These are phyloP conservation scores for Coemansia sp. DNA, from an alignment of 192 early-diverging fungal genomes.

Conservation along the genomic window DNA sequence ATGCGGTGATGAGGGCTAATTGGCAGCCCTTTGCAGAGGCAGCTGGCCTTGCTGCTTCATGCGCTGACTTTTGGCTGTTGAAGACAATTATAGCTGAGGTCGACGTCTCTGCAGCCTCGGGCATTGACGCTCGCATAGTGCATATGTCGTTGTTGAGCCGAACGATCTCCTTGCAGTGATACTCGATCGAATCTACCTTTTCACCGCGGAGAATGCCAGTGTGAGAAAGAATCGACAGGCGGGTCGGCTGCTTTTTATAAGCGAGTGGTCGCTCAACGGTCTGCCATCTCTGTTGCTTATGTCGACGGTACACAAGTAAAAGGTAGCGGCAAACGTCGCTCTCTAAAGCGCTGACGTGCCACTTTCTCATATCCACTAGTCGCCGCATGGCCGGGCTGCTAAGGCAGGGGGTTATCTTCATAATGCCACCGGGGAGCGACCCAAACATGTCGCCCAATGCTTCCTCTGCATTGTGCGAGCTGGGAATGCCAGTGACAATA, in stretches of 20 bases:
- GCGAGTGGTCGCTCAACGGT: neutral
- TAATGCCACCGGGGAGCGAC: neutral
- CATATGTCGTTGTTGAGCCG: conserved; percentile 9
- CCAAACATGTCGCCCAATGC: neutral
- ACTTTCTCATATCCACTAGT: neutral
- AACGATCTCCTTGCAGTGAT: conserved; percentile 6
- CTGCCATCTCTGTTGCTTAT: neutral
- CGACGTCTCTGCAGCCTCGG: neutral
- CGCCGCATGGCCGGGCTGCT: neutral
- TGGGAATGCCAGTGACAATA: conserved; percentile 1
- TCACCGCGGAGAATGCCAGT: neutral
- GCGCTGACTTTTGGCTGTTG: conserved; percentile 8
- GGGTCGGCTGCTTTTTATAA: neutral
- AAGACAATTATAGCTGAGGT: conserved; percentile 8
- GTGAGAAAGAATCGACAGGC: neutral
- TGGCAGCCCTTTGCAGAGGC: neutral
- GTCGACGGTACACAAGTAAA: neutral
- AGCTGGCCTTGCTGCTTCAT: neutral
- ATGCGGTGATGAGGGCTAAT: neutral
- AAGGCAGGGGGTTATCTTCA: neutral
- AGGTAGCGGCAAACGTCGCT: conserved; percentile 3
- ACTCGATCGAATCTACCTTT: neutral
- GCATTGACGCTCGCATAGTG: neutral
- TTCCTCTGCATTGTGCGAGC: neutral
- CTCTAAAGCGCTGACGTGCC: conserved; percentile 2